These are phyloP conservation scores for Neurospora sublineolata DNA, from an alignment of 495 filamentous ascomycete species.

Conservation along the genomic window DNA sequence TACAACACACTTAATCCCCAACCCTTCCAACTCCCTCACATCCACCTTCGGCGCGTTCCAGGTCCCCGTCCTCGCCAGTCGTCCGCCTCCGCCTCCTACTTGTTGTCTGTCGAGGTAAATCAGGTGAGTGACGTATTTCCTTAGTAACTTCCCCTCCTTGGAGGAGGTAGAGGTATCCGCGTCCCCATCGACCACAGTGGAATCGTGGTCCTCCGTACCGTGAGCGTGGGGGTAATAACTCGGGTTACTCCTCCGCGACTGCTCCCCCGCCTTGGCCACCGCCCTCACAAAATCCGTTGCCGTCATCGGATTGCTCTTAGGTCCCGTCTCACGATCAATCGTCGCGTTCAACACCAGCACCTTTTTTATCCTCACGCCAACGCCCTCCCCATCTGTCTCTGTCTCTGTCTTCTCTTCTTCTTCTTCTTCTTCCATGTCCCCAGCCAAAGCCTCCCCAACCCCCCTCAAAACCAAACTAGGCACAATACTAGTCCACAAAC, in stretches of 20 bases:
- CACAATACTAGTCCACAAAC: slow-evolving; percentile 68
- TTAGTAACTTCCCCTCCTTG: slow-evolving; percentile 16
- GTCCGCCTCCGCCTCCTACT: neutral
- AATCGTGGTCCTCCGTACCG: neutral
- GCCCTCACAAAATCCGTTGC: slow-evolving; percentile 72
- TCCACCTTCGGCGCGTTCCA: slow-evolving; percentile 55
- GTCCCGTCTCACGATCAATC: slow-evolving; percentile 77
- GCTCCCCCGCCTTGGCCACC: slow-evolving; percentile 52
- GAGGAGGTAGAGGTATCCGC: no score
- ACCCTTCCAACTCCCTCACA: slow-evolving; percentile 43
- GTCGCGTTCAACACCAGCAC: slow-evolving; percentile 78
- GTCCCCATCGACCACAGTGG: no score
- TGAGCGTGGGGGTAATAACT: neutral
- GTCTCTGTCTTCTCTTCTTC: neutral
- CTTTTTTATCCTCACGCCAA: slow-evolving; percentile 46
- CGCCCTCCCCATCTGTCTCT: neutral
- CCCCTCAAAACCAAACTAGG: slow-evolving; percentile 60
- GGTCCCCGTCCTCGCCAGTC: slow-evolving; percentile 6
- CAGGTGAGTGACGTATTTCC: slow-evolving; percentile 68
- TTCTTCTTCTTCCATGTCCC: no score
- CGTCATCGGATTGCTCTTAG: slow-evolving; percentile 44
- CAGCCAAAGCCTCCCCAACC: slow-evolving; percentile 45
- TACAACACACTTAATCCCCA: slow-evolving; percentile 67
- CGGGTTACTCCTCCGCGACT: slow-evolving; percentile 24
- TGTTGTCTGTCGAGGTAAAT: slow-evolving; percentile 64